These are phyloP conservation scores for Malania oleifera DNA, from an alignment of 164 flowering plant species.

Conservation along the genomic window DNA sequence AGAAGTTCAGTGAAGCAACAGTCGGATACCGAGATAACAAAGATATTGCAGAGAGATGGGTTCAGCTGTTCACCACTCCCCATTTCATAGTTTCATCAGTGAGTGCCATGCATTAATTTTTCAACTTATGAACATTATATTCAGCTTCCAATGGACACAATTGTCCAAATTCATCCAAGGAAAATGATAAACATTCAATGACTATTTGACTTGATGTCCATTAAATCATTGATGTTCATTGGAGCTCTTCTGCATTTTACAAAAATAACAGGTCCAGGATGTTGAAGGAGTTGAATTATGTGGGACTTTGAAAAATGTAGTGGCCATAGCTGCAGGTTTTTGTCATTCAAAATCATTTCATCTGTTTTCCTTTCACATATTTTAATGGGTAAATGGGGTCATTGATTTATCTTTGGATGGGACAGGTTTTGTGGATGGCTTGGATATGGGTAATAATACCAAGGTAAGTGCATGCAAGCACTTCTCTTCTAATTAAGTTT, in stretches of 20 bases:
- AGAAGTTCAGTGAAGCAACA: constrained; percentile 94
- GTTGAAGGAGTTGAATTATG: constrained; percentile 97
- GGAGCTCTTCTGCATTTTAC: too few species aligned
- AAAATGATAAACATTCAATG: too few species aligned
- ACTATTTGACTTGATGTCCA: too few species aligned
- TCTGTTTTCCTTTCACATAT: not conserved
- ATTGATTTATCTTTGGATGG: not conserved
- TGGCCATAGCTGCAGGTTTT: constrained; percentile 91
- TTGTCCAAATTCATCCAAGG: not conserved
- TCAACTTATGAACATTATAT: not conserved
- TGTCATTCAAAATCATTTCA: not conserved
- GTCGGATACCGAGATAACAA: constrained; percentile 69
- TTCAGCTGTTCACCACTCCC: constrained; percentile 67
- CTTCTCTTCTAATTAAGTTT: not conserved
- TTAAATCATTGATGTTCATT: too few species aligned
- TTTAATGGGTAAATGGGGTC: not conserved
- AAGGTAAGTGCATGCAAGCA: constrained; percentile 40
- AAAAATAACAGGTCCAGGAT: constrained; percentile 58
- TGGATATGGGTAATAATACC: constrained; percentile 96
- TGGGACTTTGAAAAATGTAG: constrained; percentile 93
- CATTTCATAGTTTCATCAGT: constrained; percentile 83
- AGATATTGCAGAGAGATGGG: constrained; percentile 83
- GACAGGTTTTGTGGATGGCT: constrained; percentile 89
- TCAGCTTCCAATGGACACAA: not conserved
- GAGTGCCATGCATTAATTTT: constrained; percentile 23